Percentiles rank a stretch among this genome's conserved stretches.
Conservation (phyloP, 148 eudicot genomes). For the Cornus suecica region DNA sequence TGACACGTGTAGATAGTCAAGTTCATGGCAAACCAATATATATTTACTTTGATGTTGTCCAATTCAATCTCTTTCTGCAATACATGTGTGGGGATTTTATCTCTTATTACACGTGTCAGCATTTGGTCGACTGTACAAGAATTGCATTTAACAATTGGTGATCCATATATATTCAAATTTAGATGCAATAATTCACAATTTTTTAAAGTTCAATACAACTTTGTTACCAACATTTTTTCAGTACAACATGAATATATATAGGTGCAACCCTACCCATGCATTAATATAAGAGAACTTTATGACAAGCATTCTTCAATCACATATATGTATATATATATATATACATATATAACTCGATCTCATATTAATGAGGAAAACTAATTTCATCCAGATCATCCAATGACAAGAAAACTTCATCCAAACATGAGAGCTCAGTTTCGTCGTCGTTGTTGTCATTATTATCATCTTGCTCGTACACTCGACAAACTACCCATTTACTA, state of each 20-base stretch:
- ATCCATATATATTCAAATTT: no score
- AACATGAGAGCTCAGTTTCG: constrained; percentile 61
- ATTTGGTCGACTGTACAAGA: neutral
- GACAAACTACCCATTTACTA: constrained; percentile 71
- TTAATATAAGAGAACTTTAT: neutral
- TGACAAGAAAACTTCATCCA: constrained; percentile 79
- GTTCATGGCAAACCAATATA: neutral
- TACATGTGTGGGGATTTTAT: neutral
- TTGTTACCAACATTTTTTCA: neutral
- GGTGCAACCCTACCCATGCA: neutral
- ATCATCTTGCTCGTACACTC: constrained; percentile 58
- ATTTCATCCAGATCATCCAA: constrained; percentile 78
- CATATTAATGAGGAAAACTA: constrained; percentile 45
- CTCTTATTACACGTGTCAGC: neutral
- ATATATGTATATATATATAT: no score
- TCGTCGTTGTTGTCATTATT: constrained; percentile 40
- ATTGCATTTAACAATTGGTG: neutral
- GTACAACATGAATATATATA: no score
- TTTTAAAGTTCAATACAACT: neutral
- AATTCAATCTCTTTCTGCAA: neutral
- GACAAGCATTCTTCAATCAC: neutral
- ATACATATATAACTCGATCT: neutral
- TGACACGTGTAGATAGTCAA: neutral
- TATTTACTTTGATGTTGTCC: neutral
- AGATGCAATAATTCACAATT: no score